These are phyloP conservation scores for Nosema muscidifuracis DNA, from an alignment of 371 early-diverging fungal species.

Conservation along the genomic window DNA sequence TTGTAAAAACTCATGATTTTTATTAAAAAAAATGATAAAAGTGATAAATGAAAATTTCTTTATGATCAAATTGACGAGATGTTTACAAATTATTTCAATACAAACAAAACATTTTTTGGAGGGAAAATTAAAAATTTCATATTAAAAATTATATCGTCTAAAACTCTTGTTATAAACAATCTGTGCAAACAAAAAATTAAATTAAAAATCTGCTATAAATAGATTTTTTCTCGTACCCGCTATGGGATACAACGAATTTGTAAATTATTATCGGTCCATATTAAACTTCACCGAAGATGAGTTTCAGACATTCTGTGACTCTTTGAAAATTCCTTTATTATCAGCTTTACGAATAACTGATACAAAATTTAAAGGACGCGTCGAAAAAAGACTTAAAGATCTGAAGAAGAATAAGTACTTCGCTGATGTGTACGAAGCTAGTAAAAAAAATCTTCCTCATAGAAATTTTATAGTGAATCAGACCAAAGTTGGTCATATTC, in stretches of 20 bases:
- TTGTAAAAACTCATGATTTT: too few species aligned
- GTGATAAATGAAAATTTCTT: too few species aligned
- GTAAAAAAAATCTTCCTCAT: constrained; percentile 28
- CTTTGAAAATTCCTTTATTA: constrained; percentile 51
- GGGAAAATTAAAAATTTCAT: too few species aligned
- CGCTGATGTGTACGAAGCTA: constrained; percentile 3
- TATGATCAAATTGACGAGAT: too few species aligned
- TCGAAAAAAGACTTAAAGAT: constrained; percentile 35
- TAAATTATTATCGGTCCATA: constrained; percentile 43
- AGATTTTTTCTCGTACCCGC: too few species aligned
- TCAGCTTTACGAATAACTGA: constrained; percentile 49
- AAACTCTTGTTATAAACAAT: too few species aligned
- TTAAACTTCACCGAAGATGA: constrained; percentile 35
- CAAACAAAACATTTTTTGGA: too few species aligned
- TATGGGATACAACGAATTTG: constrained; percentile 13
- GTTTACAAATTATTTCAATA: too few species aligned
- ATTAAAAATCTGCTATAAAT: too few species aligned
- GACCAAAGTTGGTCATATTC: constrained; percentile 72
- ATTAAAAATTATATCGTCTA: too few species aligned
- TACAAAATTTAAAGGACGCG: constrained; percentile 17
- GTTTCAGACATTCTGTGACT: constrained; percentile 21
- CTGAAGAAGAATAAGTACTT: constrained; percentile 38
- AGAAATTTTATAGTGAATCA: constrained; percentile 44
- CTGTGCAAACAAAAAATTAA: too few species aligned
- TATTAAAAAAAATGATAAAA: too few species aligned